These are phyloP conservation scores for Melaleuca alternifolia DNA, from an alignment of 345 rosid species.

Conservation along the genomic window DNA sequence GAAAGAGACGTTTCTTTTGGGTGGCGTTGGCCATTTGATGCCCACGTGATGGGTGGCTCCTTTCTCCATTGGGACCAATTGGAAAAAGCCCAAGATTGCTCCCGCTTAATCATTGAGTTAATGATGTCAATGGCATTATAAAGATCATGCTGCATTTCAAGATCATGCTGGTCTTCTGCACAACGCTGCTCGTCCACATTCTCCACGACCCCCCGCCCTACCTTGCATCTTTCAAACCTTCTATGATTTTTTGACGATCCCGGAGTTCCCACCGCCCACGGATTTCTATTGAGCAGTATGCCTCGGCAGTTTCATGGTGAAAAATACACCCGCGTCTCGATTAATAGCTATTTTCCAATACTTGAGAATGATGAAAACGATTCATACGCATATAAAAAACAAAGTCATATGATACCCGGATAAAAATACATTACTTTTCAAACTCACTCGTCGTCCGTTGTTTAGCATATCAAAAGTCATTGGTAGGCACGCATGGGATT, in stretches of 20 bases:
- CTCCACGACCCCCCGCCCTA: neutral
- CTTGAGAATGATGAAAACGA: too few species aligned
- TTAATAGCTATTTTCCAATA: too few species aligned
- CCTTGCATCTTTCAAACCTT: neutral
- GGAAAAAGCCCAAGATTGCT: neutral
- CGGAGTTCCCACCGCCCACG: rapidly evolving
- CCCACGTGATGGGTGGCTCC: neutral
- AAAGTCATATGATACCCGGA: rapidly evolving
- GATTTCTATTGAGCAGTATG: neutral
- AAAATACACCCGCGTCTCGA: too few species aligned
- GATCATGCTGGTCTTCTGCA: neutral
- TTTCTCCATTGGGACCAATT: neutral
- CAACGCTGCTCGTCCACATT: neutral
- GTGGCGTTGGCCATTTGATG: neutral
- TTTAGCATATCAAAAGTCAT: neutral
- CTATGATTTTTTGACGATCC: neutral
- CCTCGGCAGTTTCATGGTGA: rapidly evolving
- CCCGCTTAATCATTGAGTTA: neutral
- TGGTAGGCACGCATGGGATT: neutral
- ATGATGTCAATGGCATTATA: neutral
- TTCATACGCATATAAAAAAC: neutral
- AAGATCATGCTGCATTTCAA: neutral
- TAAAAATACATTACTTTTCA: neutral
- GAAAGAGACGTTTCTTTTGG: neutral
- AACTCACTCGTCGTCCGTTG: neutral